Evolutionary conservation across 2,329 filamentous ascomycete species (phyloP).

Genomic region (Falciphora oryzae): DNA sequence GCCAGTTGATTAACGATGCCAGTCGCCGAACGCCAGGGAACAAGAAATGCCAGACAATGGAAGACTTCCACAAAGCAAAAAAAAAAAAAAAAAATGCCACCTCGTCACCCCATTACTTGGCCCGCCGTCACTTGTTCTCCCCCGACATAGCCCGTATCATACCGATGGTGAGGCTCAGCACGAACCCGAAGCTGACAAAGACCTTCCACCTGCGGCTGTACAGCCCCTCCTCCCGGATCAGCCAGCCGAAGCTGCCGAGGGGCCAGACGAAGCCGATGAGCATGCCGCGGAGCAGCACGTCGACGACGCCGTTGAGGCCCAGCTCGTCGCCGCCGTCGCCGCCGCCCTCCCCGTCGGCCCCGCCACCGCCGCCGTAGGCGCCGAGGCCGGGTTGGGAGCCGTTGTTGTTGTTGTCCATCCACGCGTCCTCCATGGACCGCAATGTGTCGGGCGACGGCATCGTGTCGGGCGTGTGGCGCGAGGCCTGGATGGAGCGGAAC

Average conservation of each 20-base stretch:
- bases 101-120: background rate
- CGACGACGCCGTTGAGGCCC: constrained; percentile 54
- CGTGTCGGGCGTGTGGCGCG: constrained; percentile 78
- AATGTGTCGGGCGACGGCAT: constrained; percentile 76
- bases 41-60: background rate
- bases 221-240: constrained; percentile 79
- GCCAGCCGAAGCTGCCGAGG: constrained; percentile 76
- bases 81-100: background rate
- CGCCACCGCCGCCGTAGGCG: constrained; percentile 25
- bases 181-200: constrained; percentile 77
- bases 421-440: constrained; percentile 76
- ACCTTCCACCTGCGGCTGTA: constrained; percentile 80
- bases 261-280: constrained; percentile 95
- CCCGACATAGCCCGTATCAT: constrained; percentile 48
- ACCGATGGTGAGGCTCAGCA: constrained; percentile 74
- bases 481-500: constrained; percentile 78
- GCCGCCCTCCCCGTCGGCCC: constrained; percentile 31
- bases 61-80: background rate
- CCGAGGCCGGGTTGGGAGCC: constrained; percentile 22
- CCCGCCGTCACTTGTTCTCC: constrained; percentile 19
- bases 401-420: constrained; percentile 68
- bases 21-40: background rate
- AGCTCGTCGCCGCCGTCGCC: constrained; percentile 44
- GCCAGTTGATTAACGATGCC: background rate
- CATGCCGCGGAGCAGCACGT: constrained; percentile 83